A percentile compares a stretch with the other conserved stretches of the same genome.
phyloP scores from a whole-genome alignment of 2,329 filamentous ascomycete genomes.

The Elsinoe arachidis region DNA sequence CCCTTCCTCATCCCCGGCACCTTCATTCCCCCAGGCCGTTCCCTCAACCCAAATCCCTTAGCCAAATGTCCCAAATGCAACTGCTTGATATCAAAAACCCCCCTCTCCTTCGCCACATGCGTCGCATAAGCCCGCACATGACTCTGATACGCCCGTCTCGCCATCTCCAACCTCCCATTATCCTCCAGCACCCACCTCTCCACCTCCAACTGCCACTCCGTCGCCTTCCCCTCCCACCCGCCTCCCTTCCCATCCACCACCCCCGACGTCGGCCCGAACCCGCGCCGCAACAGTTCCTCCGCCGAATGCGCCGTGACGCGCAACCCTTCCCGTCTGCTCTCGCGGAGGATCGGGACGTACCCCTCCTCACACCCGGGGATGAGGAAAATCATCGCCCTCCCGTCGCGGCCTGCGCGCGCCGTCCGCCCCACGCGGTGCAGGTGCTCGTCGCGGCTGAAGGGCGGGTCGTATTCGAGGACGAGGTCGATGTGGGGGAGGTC shows the following conservation, averaged over 20 bases:
- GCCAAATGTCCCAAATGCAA: slow-evolving; percentile 87
- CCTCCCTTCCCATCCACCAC: slow-evolving; percentile 31
- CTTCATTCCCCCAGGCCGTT: slow-evolving; percentile 73
- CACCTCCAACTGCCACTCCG: slow-evolving; percentile 57
- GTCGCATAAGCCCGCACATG: slow-evolving; percentile 94
- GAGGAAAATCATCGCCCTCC: slow-evolving; percentile 81
- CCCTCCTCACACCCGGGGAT: slow-evolving; percentile 86
- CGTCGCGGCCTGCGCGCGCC: slow-evolving; percentile 80
- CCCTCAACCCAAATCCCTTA: slow-evolving; percentile 84
- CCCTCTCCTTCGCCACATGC: slow-evolving; percentile 74
- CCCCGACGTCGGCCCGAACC: slow-evolving; percentile 38
- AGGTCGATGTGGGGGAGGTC: slow-evolving; percentile 93
- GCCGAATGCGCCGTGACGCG: slow-evolving; percentile 45
- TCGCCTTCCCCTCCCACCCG: slow-evolving; percentile 58
- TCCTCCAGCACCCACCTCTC: slow-evolving; percentile 59
- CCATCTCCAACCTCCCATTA: slow-evolving; percentile 65
- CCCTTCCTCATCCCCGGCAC: slow-evolving; percentile 43
- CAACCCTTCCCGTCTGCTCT: slow-evolving; percentile 57
- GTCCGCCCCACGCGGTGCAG: slow-evolving; percentile 91
- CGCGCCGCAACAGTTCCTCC: slow-evolving; percentile 59
- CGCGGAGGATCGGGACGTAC: slow-evolving; percentile 71
- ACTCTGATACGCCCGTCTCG: slow-evolving; percentile 77
- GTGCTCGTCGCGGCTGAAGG: slow-evolving; percentile 88
- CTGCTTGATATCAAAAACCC: slow-evolving; percentile 83
- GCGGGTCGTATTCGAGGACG: slow-evolving; percentile 91